A percentile compares a stretch with the other conserved stretches of the same genome.
Evolutionary conservation across 371 early-diverging fungal genomes (phyloP).

Genomic region (Rhizopus stolonifer): DNA sequence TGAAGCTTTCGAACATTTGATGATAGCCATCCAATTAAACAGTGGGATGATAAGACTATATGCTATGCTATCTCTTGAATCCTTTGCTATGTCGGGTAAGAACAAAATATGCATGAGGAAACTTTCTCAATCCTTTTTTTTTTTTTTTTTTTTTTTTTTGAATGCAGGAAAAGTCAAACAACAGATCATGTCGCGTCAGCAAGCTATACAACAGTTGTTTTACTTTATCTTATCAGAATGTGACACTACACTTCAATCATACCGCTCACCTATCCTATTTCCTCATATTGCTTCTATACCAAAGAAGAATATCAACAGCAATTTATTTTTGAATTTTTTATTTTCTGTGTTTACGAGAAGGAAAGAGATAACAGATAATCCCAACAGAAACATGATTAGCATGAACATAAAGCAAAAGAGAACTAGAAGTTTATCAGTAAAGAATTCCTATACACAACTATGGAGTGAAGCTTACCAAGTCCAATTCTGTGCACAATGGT

Average conservation of each 20-base stretch:
- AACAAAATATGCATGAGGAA: neutral
- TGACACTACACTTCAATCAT: neutral
- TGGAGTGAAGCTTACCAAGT: conserved; percentile 2
- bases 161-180: conserved; percentile 26
- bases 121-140: neutral
- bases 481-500: conserved; percentile 7
- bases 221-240: conserved; percentile 6
- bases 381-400: too few relatives aligned
- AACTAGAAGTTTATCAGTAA: too few relatives aligned
- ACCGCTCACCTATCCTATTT: neutral
- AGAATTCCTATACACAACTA: neutral
- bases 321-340: too few relatives aligned
- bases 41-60: conserved; percentile 9
- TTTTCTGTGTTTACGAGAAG: too few relatives aligned
- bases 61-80: conserved; percentile 40
- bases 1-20: conserved; percentile 28
- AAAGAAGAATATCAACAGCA: too few relatives aligned
- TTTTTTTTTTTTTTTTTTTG: neutral
- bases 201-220: neutral
- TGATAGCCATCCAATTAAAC: conserved; percentile 6
- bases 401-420: too few relatives aligned
- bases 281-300: neutral
- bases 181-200: conserved; percentile 11
- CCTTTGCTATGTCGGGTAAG: conserved; percentile 47
- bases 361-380: too few relatives aligned